These are phyloP conservation scores for Puccinia coronata DNA, from an alignment of 1,284 basidiomycete species.

Conservation along the genomic window DNA sequence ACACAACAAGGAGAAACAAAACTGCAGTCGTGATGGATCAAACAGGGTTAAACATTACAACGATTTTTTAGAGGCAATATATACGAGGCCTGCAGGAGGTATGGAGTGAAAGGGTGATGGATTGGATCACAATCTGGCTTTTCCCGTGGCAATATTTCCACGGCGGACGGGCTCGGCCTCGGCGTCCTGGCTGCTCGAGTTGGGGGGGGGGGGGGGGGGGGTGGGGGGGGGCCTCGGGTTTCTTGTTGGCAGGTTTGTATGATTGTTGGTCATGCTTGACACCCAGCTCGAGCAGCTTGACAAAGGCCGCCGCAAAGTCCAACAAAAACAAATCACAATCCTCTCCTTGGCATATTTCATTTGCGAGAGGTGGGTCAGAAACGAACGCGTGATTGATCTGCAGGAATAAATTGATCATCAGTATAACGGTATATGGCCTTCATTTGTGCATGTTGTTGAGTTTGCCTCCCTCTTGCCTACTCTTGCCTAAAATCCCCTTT, in stretches of 20 bases:
- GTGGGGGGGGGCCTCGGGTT: no score
- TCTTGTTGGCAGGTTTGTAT: constrained; percentile 28
- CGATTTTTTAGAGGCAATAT: no score
- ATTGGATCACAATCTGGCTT: not conserved
- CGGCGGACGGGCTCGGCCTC: constrained; percentile 31
- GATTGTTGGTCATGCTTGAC: constrained; percentile 51
- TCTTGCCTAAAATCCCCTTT: no score
- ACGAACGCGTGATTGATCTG: constrained; percentile 60
- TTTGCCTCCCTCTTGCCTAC: no score
- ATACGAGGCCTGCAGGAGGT: not conserved
- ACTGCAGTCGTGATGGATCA: no score
- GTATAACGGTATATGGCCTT: no score
- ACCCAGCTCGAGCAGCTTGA: constrained; percentile 58
- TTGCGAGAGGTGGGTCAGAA: constrained; percentile 60
- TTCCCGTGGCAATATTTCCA: constrained; percentile 10
- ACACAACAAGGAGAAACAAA: no score
- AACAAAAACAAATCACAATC: constrained; percentile 64
- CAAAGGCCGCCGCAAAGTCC: constrained; percentile 62
- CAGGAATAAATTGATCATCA: constrained; percentile 54
- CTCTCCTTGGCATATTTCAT: constrained; percentile 60
- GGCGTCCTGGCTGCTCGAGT: constrained; percentile 13
- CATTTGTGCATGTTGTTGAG: not conserved
- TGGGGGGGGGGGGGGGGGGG: no score
- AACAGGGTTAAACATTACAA: no score
- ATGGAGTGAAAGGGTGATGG: no score